Evolutionary conservation across 345 rosid genomes (phyloP).

Genomic region (Gossypium arboreum): DNA sequence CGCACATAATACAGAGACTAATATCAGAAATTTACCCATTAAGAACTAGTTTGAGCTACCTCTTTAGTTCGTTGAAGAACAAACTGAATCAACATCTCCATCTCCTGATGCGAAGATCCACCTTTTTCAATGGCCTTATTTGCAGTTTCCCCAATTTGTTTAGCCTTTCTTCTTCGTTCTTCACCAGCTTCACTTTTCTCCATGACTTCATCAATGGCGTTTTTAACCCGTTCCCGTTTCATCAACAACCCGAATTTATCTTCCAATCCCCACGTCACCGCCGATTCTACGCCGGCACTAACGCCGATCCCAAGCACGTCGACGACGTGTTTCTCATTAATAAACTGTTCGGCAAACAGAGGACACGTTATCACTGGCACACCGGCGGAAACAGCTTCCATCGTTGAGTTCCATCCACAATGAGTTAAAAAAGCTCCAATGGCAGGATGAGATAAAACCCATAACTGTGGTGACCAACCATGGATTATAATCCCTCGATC

Average conservation of each 20-base stretch:
- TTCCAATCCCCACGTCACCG: slow-evolving; percentile 35
- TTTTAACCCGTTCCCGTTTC: slow-evolving; percentile 23
- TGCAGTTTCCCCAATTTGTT: slow-evolving; percentile 14
- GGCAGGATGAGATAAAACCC: slow-evolving; percentile 44
- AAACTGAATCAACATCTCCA: slow-evolving; percentile 14
- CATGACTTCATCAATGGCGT: slow-evolving; percentile 29
- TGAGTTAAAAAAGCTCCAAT: slow-evolving; percentile 54
- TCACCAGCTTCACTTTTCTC: slow-evolving; percentile 12
- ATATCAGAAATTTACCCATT: not conserved
- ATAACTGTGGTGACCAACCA: slow-evolving; percentile 59
- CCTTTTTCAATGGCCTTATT: slow-evolving; percentile 16
- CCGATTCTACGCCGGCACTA: slow-evolving; percentile 33
- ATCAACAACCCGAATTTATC: slow-evolving; percentile 30
- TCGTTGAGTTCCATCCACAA: slow-evolving; percentile 61
- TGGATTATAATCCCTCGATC: slow-evolving; percentile 43
- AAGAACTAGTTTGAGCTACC: not conserved
- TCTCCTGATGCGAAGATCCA: slow-evolving; percentile 23
- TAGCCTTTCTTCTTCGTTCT: slow-evolving; percentile 20
- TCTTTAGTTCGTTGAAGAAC: not conserved
- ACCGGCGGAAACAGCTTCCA: slow-evolving; percentile 43
- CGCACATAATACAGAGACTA: too few relatives aligned
- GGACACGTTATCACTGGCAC: slow-evolving; percentile 41
- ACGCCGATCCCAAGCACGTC: slow-evolving; percentile 40
- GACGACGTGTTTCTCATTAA: slow-evolving; percentile 32
- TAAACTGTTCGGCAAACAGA: slow-evolving; percentile 32